Base-by-base conservation (phyloP, 495 filamentous ascomycete genomes). In the Penicillium dipodomyicola region DNA sequence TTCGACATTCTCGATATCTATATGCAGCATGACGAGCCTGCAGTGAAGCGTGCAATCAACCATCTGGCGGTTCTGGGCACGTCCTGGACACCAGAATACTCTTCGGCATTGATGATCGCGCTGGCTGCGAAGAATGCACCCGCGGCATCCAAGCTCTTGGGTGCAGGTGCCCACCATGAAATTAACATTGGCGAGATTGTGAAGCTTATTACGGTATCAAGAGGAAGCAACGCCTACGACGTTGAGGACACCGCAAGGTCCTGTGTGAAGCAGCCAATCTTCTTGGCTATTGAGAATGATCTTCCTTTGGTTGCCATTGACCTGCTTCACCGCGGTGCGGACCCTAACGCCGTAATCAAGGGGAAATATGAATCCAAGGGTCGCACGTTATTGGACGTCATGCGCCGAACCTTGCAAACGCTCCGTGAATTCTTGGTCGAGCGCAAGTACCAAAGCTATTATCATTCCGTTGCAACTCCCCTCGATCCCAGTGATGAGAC, bases 41-140 rank as follows among this genome's bases (percentile, higher is more conserved):
- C 81, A 4, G 71, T 83, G 23, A 77, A 80, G 52, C 77, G 80
- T 14, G 83, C 87, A 19, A 72, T 91, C 52, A 87, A 91, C 52
- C 81, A 88, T 57, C 53, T 89, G 2, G 59, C 69, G 1, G 57
- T 80, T 80, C 5, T 32, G 33, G 0, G 67, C 65, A 35, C 19
- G 6, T 50, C 37, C 40, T 37, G 41, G 19, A 68, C 53, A n/a
- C 49, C 62, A 1, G 39, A 35, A 0, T 59, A 65, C 14, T 52
- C 56, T 19, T 72, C 73, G 0, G 72, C 79, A 0, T 61, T 87
- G 37, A 72, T 73, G 40, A 70, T 65, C 40, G 80, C 83, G 2
- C 75, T 84, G 35, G 29, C 37, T 27, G 63, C 57, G 3, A 65
- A 58, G 11, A 71, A 17, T 3, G 15, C 82, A 54, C 1, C 49